Percentiles rank a stretch among this genome's conserved stretches.
Evolutionary conservation across 805 yeast species (phyloP).

Genomic region (Groenewaldozyma tartarivorans): DNA sequence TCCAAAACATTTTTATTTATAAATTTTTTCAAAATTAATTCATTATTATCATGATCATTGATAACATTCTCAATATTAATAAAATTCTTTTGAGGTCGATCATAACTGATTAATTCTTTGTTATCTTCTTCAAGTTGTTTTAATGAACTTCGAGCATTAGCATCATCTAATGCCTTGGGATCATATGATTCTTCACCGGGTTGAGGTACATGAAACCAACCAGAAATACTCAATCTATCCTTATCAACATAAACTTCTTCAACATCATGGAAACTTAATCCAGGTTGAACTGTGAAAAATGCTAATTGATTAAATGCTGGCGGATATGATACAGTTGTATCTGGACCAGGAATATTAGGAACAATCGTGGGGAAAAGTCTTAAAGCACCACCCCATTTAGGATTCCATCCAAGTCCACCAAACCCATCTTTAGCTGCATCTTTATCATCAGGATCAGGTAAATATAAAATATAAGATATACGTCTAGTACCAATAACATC

Average conservation of each 20-base stretch:
- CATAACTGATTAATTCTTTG: constrained; percentile 66
- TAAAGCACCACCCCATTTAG: constrained; percentile 88
- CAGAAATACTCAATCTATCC: constrained; percentile 87
- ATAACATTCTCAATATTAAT: not conserved
- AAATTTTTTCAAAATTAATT: constrained; percentile 40
- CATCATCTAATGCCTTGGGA: constrained; percentile 72
- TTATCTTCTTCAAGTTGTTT: constrained; percentile 57
- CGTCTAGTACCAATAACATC: constrained; percentile 95
- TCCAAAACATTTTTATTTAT: constrained; percentile 47
- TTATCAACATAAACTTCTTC: constrained; percentile 92
- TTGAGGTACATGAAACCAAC: constrained; percentile 99
- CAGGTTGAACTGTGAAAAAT: constrained; percentile 92
- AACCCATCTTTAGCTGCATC: not conserved
- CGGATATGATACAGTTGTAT: constrained; percentile 55
- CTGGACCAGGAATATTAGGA: constrained; percentile 84
- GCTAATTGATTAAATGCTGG: constrained; percentile 97
- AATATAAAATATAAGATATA: constrained; percentile 82
- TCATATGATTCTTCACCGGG: constrained; percentile 78
- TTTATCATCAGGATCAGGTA: constrained; percentile 79
- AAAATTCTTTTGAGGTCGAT: constrained; percentile 52
- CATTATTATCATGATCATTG: constrained; percentile 19
- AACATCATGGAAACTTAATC: constrained; percentile 93
- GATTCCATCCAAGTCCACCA: constrained; percentile 51
- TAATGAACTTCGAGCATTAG: constrained; percentile 66
- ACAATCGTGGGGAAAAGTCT: constrained; percentile 77